Percentiles rank a stretch among this genome's conserved stretches.
These are phyloP conservation scores for Backusella sp. DNA, from an alignment of 192 early-diverging fungal species.

Conservation along the genomic window DNA sequence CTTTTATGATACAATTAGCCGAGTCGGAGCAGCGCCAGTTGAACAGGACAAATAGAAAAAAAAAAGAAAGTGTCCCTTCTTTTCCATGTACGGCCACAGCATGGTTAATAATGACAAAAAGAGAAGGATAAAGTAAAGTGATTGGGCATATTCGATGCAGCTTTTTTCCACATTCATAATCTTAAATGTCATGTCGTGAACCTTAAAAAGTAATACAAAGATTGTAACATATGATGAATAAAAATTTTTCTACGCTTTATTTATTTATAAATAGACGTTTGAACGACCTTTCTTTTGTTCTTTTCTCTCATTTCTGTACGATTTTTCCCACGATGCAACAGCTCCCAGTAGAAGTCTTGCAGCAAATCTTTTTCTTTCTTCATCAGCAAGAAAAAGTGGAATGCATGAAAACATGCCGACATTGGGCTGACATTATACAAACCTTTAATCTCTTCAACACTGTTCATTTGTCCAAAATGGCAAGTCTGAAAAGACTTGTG, in stretches of 20 bases:
- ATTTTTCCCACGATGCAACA: neutral
- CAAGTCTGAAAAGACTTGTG: neutral
- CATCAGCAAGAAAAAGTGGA: neutral
- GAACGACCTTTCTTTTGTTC: neutral
- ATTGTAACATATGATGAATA: neutral
- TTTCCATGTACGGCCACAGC: too few species aligned
- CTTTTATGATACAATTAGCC: too few species aligned
- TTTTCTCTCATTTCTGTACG: neutral
- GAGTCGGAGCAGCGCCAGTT: too few species aligned
- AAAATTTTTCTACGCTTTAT: too few species aligned
- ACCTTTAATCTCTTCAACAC: neutral
- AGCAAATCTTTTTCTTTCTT: neutral
- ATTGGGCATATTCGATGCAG: neutral
- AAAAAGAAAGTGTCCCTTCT: neutral
- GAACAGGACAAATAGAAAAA: neutral
- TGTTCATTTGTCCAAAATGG: neutral
- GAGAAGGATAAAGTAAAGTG: neutral
- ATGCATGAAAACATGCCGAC: neutral
- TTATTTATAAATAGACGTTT: too few species aligned
- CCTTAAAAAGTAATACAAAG: neutral
- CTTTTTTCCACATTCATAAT: too few species aligned
- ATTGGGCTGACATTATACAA: neutral
- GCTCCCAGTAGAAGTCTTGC: neutral
- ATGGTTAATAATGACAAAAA: neutral
- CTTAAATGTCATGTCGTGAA: neutral